These are phyloP conservation scores for Drechmeria coniospora DNA, from an alignment of 2,329 filamentous ascomycete species.

Conservation along the genomic window DNA sequence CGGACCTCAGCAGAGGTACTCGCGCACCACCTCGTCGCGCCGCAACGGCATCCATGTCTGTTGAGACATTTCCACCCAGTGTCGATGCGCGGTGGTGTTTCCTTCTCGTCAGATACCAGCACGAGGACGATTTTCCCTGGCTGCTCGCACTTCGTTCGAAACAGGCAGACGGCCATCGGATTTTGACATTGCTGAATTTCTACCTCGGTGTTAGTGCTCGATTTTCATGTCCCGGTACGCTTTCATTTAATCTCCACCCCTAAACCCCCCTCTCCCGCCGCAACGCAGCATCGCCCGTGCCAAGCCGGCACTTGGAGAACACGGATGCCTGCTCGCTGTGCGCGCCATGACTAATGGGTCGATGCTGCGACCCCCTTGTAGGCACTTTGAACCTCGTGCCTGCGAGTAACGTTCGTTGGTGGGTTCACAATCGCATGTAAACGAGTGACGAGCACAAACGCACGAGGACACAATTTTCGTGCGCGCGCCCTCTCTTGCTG, in stretches of 20 bases:
- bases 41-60: slow-evolving; percentile 49
- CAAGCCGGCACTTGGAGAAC: slow-evolving; percentile 29
- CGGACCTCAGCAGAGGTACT: slow-evolving; percentile 22
- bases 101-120: slow-evolving; percentile 6
- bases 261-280: too few relatives aligned
- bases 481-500: slow-evolving; percentile 1
- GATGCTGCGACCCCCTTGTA: slow-evolving; percentile 37
- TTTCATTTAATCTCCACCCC: slow-evolving; percentile 11
- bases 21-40: slow-evolving; percentile 26
- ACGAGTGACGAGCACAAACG: too few relatives aligned
- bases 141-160: slow-evolving; percentile 19
- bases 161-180: slow-evolving; percentile 10
- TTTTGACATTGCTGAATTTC: too few relatives aligned
- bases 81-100: slow-evolving; percentile 1
- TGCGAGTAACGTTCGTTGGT: slow-evolving; percentile 16
- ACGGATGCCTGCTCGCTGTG: slow-evolving; percentile 7
- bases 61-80: slow-evolving; percentile 8
- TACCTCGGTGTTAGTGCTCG: too few relatives aligned
- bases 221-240: too few relatives aligned
- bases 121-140: slow-evolving; percentile 13
- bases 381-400: slow-evolving; percentile 11
- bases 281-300: slow-evolving; percentile 13
- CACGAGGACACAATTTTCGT: too few relatives aligned
- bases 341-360: slow-evolving; percentile 28
- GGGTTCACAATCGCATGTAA: slow-evolving; percentile 13